phyloP scores from a whole-genome alignment of 2,329 filamentous ascomycete genomes.

The Pseudogymnoascus sp. region DNA sequence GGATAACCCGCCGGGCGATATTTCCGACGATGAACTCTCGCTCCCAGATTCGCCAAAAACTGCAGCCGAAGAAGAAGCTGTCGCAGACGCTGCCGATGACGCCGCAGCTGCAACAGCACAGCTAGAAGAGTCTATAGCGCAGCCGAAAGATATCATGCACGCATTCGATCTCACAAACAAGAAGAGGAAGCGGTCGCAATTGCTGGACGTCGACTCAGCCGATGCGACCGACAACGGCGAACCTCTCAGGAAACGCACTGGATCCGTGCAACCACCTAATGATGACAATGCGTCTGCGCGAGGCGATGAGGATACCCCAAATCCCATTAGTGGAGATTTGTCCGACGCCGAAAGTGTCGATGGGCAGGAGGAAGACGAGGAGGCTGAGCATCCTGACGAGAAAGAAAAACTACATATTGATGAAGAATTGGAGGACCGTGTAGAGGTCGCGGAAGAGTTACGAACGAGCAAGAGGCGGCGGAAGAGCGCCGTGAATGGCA shows the following conservation, averaged over 20 bases:
- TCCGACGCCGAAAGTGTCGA: conserved; percentile 31
- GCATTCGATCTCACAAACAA: conserved; percentile 24
- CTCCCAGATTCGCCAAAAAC: conserved; percentile 29
- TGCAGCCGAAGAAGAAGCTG: conserved; percentile 33
- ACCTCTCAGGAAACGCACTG: conserved; percentile 43
- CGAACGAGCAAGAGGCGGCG: conserved; percentile 7
- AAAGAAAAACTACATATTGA: conserved; percentile 25
- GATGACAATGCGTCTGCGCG: conserved; percentile 36
- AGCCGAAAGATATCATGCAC: conserved; percentile 5
- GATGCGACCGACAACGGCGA: conserved; percentile 30
- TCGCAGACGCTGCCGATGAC: conserved; percentile 18
- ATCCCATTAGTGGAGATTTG: conserved; percentile 27
- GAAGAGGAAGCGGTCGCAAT: conserved; percentile 33
- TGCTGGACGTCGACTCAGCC: conserved; percentile 23
- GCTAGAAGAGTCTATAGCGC: conserved; percentile 19
- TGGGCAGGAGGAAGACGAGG: conserved; percentile 42
- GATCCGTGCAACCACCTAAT: conserved; percentile 35
- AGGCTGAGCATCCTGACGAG: conserved; percentile 34
- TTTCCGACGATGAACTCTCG: conserved; percentile 14
- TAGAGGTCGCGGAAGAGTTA: not conserved
- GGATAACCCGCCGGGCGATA: not conserved
- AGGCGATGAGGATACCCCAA: conserved; percentile 31
- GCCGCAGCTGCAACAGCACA: conserved; percentile 29
- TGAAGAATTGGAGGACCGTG: conserved; percentile 16
- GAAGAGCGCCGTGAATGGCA: not conserved